These are phyloP conservation scores for Gloeostereum incarnatum DNA, from an alignment of 768 basidiomycete species.

Conservation along the genomic window DNA sequence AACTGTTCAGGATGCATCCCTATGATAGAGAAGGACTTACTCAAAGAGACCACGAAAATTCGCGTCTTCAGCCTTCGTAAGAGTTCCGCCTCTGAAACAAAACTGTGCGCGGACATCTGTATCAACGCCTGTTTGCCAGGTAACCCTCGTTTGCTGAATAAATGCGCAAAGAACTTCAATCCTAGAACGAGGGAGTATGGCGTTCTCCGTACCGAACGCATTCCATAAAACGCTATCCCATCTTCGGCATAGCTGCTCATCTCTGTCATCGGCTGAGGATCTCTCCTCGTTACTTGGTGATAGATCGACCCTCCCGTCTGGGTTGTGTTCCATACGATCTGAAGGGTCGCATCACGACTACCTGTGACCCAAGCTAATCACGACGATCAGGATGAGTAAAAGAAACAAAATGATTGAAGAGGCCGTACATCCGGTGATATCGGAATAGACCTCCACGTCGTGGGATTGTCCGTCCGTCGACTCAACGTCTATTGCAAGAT, in stretches of 20 bases:
- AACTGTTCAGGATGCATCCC: background rate
- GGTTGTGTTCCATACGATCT: slow-evolving; percentile 6
- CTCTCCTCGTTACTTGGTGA: slow-evolving; percentile 4
- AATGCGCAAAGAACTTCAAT: background rate
- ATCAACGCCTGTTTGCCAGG: slow-evolving; percentile 6
- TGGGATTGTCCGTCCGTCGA: slow-evolving; percentile 16
- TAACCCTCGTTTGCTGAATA: background rate
- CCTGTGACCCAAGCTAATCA: slow-evolving; percentile 8
- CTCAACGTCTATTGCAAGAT: slow-evolving; percentile 13
- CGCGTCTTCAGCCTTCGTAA: slow-evolving; percentile 3
- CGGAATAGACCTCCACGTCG: slow-evolving; percentile 18
- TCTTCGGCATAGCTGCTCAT: slow-evolving; percentile 8
- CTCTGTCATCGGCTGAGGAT: slow-evolving; percentile 6
- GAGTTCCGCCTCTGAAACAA: slow-evolving; percentile 1
- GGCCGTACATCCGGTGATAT: slow-evolving; percentile 17
- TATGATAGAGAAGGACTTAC: slow-evolving; percentile 4
- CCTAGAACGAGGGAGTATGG: background rate
- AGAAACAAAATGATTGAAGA: background rate
- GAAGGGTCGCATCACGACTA: background rate
- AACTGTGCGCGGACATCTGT: slow-evolving; percentile 6
- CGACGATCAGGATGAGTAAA: background rate
- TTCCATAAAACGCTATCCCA: slow-evolving; percentile 7
- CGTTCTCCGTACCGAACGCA: slow-evolving; percentile 1
- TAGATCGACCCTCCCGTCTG: slow-evolving; percentile 1
- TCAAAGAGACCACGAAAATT: slow-evolving; percentile 6